A percentile compares a stretch with the other conserved stretches of the same genome.
These are phyloP conservation scores for Warburgia ugandensis DNA, from an alignment of 164 flowering plant genomes.

Conservation along the genomic window DNA sequence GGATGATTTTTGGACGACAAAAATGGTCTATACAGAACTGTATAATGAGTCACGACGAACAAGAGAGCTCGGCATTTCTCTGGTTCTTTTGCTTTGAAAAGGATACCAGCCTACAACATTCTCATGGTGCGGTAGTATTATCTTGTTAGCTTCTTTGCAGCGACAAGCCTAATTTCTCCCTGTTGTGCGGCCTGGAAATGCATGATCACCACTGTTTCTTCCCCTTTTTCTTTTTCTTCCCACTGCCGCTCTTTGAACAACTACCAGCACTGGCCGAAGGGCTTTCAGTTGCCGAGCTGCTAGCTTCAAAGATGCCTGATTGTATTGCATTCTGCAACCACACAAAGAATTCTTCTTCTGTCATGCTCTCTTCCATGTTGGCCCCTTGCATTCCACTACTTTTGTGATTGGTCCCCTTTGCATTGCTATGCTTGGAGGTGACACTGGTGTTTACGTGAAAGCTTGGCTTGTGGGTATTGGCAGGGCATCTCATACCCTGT, in stretches of 20 bases:
- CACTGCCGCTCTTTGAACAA: constrained; percentile 28
- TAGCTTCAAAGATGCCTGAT: constrained; percentile 59
- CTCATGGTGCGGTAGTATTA: too few species aligned
- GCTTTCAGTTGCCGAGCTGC: constrained; percentile 32
- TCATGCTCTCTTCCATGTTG: constrained; percentile 62
- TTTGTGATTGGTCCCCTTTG: constrained; percentile 42
- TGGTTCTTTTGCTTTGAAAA: too few species aligned
- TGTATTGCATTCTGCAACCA: constrained; percentile 85
- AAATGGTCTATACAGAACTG: too few species aligned
- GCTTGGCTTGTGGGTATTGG: constrained; percentile 88
- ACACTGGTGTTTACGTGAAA: constrained; percentile 88
- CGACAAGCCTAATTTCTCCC: too few species aligned
- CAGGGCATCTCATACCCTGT: constrained; percentile 96
- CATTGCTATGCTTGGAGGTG: constrained; percentile 41
- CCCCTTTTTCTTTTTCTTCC: constrained; percentile 82
- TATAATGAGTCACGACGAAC: too few species aligned
- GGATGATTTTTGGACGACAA: too few species aligned
- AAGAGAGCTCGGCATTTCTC: too few species aligned
- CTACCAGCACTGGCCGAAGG: constrained; percentile 33
- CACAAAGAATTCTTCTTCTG: constrained; percentile 75
- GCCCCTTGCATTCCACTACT: constrained; percentile 40
- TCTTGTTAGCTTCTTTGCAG: too few species aligned
- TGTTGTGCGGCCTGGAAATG: too few species aligned
- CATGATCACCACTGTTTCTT: constrained; percentile 77
- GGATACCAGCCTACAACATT: too few species aligned